A percentile compares a stretch with the other conserved stretches of the same genome.
Conservation (phyloP, 106 monocot species). For the Allium fistulosum region DNA sequence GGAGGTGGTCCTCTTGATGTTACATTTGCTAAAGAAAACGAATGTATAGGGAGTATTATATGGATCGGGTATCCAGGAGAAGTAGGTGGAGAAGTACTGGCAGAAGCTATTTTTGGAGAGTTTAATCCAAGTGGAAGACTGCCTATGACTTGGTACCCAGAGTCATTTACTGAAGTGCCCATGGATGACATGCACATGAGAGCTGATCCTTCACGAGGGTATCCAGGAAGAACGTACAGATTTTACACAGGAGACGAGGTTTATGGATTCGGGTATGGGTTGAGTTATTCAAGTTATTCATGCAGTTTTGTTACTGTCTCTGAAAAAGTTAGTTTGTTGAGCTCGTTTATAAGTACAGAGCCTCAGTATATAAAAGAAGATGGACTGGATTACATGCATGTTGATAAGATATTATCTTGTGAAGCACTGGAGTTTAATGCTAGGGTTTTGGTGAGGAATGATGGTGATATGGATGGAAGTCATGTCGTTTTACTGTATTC, state of each 20-base stretch:
- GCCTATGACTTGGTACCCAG: slow-evolving; percentile 93
- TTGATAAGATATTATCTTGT: slow-evolving; percentile 29
- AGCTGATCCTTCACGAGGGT: slow-evolving; percentile 56
- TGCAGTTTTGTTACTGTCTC: slow-evolving; percentile 29
- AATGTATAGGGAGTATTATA: slow-evolving; percentile 49
- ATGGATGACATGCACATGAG: slow-evolving; percentile 97
- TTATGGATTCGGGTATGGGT: slow-evolving; percentile 72
- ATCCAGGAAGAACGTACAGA: slow-evolving; percentile 80
- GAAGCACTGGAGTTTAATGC: slow-evolving; percentile 33
- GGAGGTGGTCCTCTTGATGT: slow-evolving; percentile 86
- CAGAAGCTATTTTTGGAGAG: slow-evolving; percentile 70
- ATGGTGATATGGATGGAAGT: slow-evolving; percentile 53
- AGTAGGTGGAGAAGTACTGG: slow-evolving; percentile 63
- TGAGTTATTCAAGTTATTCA: slow-evolving; percentile 66
- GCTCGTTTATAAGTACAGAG: background rate
- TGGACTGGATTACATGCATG: background rate
- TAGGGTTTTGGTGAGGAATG: slow-evolving; percentile 32
- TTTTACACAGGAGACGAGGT: slow-evolving; percentile 79
- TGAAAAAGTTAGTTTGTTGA: background rate
- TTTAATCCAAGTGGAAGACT: slow-evolving; percentile 69
- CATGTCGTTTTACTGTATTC: slow-evolving; percentile 44
- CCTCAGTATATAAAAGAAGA: background rate
- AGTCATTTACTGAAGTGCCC: slow-evolving; percentile 72
- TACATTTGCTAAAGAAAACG: slow-evolving; percentile 50
- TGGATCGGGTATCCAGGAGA: slow-evolving; percentile 96